Base-by-base conservation (phyloP, 1,284 basidiomycete species). In the Irpex lacteus region DNA sequence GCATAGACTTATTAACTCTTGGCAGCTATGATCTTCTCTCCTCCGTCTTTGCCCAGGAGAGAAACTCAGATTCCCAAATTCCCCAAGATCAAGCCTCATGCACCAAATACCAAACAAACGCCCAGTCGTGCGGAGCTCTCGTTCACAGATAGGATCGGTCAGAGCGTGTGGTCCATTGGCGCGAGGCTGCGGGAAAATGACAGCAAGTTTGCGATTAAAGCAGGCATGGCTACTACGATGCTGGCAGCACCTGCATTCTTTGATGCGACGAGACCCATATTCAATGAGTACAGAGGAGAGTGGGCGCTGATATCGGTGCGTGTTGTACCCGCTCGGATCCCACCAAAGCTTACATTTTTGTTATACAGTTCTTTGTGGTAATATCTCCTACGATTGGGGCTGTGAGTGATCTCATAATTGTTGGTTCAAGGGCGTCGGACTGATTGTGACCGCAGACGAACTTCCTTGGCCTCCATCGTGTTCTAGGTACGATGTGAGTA, bases 281-380 rank as follows among this genome's bases (percentile, higher is more conserved):
- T 98, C 72, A 80, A 93, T 38, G 85, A 86, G 60, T 96, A 90
- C 71, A 85, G 89, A 71, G 95, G 95, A 49, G 95, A 98, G 75
- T 98, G 96, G 96, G 95, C 95, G 1, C 77, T 98, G 70, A 94
- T 98, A 60, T 95, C 94, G 53, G 92, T 92, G 69, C 67, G 86
- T 81, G 26, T 54, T 64, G 36, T 47, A n/a, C 40, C 40, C 11
- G 11, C 13, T 47, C 13, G 13, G 11, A 47, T n/a, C 11, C 49
- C 18, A 60, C 40, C 55, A 40, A 44, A 60, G 11, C 37, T 58
- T 50, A 38, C 59, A 34, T 7, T 26, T 56, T 44, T 13, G 60
- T 15, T 1, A 9, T 59, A 1, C 65, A 92, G 89, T 95, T 90
- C 75, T 94, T 97, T 70, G 88, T 93, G 13, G 93, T 96, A 5